Evolutionary conservation across 2,329 filamentous ascomycete genomes (phyloP), one percentile per base, ranked within the genome.

Genomic region (Trichoderma citrinoviride): DNA sequence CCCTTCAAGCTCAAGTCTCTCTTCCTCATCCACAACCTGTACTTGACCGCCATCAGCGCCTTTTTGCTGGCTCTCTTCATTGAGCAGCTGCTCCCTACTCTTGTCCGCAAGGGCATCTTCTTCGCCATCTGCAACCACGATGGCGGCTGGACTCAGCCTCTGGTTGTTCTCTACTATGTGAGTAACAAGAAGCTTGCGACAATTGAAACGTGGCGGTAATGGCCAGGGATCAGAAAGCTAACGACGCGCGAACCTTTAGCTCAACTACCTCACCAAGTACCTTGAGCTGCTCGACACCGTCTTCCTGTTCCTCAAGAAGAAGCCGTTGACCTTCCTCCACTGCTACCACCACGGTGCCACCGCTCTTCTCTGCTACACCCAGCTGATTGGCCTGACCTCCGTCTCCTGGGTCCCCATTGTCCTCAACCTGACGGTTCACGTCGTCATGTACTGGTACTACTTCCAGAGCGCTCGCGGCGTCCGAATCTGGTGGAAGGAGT

Each of bases 371-470:
- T 97, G 94, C 90, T 98, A 96, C 85, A 97, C 93, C 64, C 94
- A 98, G 83, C 87, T 98, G 70, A 90, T 97, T 74, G 94, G 94
- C 71, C 87, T 91, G 75, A 98, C 94, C 52, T 86, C 94, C 49
- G 94, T 98, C 65, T 96, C 93, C 67, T 98, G 94, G 94, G 92
- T 97, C 64, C 89, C 90, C 68, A 98, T 98, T 77, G 90, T 87
- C 61, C 87, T 98, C 73, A 98, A 98, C 85, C 82, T 98, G 75
- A 87, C 87, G 69, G 94, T 98, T 63, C 94, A 98, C 81, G 94
- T 98, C 66, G 91, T 97, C 77, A 98, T 98, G 94, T 98, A 98
- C 89, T 97, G 93, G 93, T 98, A 98, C 88, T 98, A 98, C 87
- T 98, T 98, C 89, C 94, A 98, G 85, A 94, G 92, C 75, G 93